Base-by-base conservation (phyloP, 2,329 filamentous ascomycete genomes). In the Alternaria sp. region DNA sequence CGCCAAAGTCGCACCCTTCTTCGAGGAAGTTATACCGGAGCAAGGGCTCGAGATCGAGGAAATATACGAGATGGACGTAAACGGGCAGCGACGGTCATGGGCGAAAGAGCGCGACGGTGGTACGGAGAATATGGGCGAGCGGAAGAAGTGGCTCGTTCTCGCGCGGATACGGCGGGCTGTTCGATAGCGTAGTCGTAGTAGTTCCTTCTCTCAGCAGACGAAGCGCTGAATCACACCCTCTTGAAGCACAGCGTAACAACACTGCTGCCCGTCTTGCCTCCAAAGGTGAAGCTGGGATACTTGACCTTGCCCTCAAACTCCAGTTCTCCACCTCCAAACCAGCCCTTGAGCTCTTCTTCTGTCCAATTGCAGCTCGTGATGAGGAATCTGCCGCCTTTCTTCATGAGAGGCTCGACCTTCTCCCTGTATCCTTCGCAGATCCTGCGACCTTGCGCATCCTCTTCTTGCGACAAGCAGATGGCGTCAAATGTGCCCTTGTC, bases 281-380 rank as follows among this genome's bases (percentile, higher is more conserved):
- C 95, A 82, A 97, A 99, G 60, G 88, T 91, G 80, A 97, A 98
- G 56, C 89, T 91, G 21, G 89, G 91, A 80, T 98, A 98, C 74
- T 90, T 87, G 58, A 97, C 89, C 70, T 87, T 86, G 1, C 87
- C 89, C 57, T 87, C 89, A 60, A 89, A 87, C 64, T 83, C 83
- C 70, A 96, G 85, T 54, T 83, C 75, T 58, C 79, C 65, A 5
- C 76, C 71, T 54, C 86, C 88, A 77, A 98, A 96, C 93, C 95
- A 98, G 15, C 81, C 82, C 64, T 86, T 84, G 73, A 99, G 81
- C 83, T 99, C 96, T 44, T 89, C 87, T 82, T 96, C 93, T 1
- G 95, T 98, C 96, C 96, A 99, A 81, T 99, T 99, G 79, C 96
- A 99, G 80, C 93, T 97, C 58, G 96, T 98, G 57, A 99, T 88